These are phyloP conservation scores for Blumeria graminis DNA, from an alignment of 2,329 filamentous ascomycete species.

Conservation along the genomic window DNA sequence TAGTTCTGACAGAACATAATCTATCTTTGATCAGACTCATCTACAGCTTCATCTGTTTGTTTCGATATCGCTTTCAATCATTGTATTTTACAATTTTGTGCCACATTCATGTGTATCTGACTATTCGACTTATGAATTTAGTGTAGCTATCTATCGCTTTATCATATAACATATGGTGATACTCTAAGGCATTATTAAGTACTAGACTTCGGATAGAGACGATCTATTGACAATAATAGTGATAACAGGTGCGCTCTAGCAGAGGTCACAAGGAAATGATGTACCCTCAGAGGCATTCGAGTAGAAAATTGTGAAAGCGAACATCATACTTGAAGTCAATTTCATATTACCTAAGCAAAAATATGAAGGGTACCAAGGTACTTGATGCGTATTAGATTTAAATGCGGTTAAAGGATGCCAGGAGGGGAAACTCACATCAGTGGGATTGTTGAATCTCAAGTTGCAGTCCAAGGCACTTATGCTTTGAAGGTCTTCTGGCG, in stretches of 20 bases:
- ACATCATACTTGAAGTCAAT: not conserved
- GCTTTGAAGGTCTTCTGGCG: conserved; percentile 37
- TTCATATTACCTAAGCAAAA: conserved; percentile 20
- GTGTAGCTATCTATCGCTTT: not conserved
- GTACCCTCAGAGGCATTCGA: not conserved
- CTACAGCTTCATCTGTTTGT: too few species aligned
- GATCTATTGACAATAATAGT: not conserved
- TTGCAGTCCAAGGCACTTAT: conserved; percentile 40
- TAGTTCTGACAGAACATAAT: too few species aligned
- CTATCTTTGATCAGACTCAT: too few species aligned
- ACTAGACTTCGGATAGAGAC: not conserved
- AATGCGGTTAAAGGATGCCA: not conserved
- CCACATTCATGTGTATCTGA: too few species aligned
- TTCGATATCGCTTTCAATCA: too few species aligned
- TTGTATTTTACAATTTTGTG: too few species aligned
- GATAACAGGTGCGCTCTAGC: not conserved
- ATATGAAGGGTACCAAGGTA: conserved; percentile 27
- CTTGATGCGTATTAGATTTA: conserved; percentile 6
- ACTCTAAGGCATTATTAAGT: not conserved
- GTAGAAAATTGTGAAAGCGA: not conserved
- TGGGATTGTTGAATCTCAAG: conserved; percentile 54
- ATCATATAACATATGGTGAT: not conserved
- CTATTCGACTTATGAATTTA: not conserved
- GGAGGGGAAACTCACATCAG: conserved; percentile 4
- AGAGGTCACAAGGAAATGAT: not conserved